These are phyloP conservation scores for Ophiocordyceps sinensis DNA, from an alignment of 2,329 filamentous ascomycete species.

Conservation along the genomic window DNA sequence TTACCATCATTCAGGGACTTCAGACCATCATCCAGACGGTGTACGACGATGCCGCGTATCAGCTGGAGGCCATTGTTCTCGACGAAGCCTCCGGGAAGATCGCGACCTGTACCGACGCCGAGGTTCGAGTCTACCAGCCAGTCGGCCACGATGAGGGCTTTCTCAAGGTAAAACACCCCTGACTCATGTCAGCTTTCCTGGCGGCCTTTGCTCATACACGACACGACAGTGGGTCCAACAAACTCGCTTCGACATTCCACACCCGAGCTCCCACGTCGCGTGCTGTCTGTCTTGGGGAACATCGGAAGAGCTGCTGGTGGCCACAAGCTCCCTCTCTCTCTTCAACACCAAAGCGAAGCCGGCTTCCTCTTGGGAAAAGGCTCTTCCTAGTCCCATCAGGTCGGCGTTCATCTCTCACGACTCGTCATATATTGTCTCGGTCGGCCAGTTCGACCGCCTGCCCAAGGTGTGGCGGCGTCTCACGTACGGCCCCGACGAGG, in stretches of 20 bases:
- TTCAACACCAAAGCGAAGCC: slow-evolving; percentile 39
- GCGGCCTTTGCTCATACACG: slow-evolving; percentile 9
- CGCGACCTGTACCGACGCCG: slow-evolving; percentile 52
- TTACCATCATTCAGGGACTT: slow-evolving; percentile 67
- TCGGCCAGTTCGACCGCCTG: slow-evolving; percentile 63
- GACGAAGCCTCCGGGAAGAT: slow-evolving; percentile 78
- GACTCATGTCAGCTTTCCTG: slow-evolving; percentile 10
- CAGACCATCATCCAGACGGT: slow-evolving; percentile 74
- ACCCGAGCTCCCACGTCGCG: slow-evolving; percentile 19
- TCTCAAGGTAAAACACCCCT: slow-evolving; percentile 45
- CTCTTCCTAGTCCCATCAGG: slow-evolving; percentile 58
- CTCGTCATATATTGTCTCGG: slow-evolving; percentile 72
- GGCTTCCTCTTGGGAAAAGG: slow-evolving; percentile 56
- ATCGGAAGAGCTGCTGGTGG: slow-evolving; percentile 71
- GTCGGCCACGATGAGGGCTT: slow-evolving; percentile 55
- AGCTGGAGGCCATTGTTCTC: slow-evolving; percentile 61
- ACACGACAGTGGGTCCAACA: slow-evolving; percentile 46
- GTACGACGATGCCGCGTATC: slow-evolving; percentile 55
- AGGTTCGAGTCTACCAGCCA: slow-evolving; percentile 67
- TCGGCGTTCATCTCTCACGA: slow-evolving; percentile 74
- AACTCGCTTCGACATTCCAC: slow-evolving; percentile 37
- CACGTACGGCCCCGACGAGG: slow-evolving; percentile 68
- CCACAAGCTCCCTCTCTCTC: slow-evolving; percentile 54
- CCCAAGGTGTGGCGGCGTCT: slow-evolving; percentile 89
- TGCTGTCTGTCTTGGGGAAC: slow-evolving; percentile 68